Evolutionary conservation across 352 stramenopile genomes (phyloP).

Genomic region (Thalassiosira sp.): DNA sequence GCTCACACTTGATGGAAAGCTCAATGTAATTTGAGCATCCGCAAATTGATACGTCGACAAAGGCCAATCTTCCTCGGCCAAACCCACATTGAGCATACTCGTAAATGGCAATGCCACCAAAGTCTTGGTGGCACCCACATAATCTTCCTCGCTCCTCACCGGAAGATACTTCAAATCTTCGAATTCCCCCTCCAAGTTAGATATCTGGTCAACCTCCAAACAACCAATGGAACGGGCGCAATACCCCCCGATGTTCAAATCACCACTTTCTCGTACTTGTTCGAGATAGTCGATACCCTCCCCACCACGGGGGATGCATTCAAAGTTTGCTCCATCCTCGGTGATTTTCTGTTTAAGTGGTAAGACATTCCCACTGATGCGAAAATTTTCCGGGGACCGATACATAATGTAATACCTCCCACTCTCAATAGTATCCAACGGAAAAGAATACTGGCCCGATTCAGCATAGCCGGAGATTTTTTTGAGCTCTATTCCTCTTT

Average conservation of each 20-base stretch:
- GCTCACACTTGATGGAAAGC: slow-evolving; percentile 4
- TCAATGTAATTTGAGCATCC: slow-evolving; percentile 18
- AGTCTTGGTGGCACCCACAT: background rate
- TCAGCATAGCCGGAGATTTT: too few species aligned
- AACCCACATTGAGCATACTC: slow-evolving; percentile 20
- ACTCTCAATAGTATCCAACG: background rate
- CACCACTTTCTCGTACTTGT: slow-evolving; percentile 9
- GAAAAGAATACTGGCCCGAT: background rate
- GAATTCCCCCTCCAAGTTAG: slow-evolving; percentile 22
- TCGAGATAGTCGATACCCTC: slow-evolving; percentile 24
- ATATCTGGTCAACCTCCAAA: slow-evolving; percentile 29
- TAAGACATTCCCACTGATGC: slow-evolving; percentile 32
- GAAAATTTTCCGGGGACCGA: slow-evolving; percentile 12
- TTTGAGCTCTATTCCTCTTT: too few species aligned
- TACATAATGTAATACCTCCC: slow-evolving; percentile 53
- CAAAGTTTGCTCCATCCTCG: too few species aligned
- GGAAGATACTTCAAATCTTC: background rate
- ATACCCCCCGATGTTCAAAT: slow-evolving; percentile 44
- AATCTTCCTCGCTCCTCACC: background rate
- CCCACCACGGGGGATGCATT: slow-evolving; percentile 32
- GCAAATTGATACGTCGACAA: slow-evolving; percentile 22
- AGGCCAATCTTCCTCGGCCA: slow-evolving; percentile 15
- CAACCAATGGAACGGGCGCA: slow-evolving; percentile 45
- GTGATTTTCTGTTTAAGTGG: slow-evolving; percentile 6
- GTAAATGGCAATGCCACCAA: slow-evolving; percentile 11